Percentiles rank a stretch among this genome's conserved stretches.
phyloP scores from a whole-genome alignment of 345 rosid genomes.

The Sonneratia alba region DNA sequence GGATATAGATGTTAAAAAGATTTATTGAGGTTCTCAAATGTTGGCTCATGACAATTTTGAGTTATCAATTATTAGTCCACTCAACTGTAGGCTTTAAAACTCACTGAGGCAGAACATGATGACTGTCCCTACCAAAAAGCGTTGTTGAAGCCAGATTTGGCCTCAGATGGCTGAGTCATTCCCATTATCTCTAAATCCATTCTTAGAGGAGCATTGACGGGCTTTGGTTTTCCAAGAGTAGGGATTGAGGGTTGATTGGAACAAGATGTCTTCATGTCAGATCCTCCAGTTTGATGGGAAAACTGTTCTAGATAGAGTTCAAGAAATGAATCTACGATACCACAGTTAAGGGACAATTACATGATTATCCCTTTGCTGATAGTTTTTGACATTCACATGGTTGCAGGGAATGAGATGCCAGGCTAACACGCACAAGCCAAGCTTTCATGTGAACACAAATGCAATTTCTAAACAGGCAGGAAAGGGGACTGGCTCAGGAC shows the following conservation, averaged over 20 bases:
- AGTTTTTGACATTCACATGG: background rate
- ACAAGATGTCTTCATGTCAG: no score
- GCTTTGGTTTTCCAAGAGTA: background rate
- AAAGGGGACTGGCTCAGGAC: slow-evolving; percentile 58
- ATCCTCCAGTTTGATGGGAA: background rate
- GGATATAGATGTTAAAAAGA: no score
- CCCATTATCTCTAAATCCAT: background rate
- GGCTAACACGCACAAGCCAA: slow-evolving; percentile 89
- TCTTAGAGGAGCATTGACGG: background rate
- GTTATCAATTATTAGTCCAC: no score
- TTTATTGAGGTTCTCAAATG: no score
- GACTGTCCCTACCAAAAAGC: background rate
- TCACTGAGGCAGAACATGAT: background rate
- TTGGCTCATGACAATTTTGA: no score
- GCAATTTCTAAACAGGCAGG: slow-evolving; percentile 40
- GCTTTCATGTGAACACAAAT: slow-evolving; percentile 89
- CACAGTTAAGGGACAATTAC: background rate
- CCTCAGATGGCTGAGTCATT: background rate
- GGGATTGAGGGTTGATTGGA: background rate
- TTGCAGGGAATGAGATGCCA: slow-evolving; percentile 95
- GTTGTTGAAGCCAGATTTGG: background rate
- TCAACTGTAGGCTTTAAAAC: no score
- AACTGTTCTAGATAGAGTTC: background rate
- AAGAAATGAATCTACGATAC: background rate
- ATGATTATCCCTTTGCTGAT: background rate